These are phyloP conservation scores for Chaetomiaceae sp. DNA, from an alignment of 2,329 filamentous ascomycete genomes.

Conservation along the genomic window DNA sequence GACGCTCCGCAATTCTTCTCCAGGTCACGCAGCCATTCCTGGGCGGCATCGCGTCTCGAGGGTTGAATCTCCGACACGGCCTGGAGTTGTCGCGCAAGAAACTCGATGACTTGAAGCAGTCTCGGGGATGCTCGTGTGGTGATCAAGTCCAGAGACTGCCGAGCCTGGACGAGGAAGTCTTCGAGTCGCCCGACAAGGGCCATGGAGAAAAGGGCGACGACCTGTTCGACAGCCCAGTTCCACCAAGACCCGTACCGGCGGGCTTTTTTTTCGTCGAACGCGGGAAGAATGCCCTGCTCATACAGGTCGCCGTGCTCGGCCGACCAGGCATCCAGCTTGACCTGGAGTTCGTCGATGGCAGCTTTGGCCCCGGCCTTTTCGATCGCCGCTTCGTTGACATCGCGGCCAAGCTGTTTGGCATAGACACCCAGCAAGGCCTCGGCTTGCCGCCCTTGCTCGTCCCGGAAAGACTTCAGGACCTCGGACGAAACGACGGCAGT, in stretches of 20 bases:
- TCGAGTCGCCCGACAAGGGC: background rate
- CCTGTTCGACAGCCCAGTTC: slow-evolving; percentile 8
- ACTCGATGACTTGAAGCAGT: background rate
- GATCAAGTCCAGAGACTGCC: background rate
- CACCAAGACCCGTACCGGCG: slow-evolving; percentile 4
- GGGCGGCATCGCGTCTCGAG: background rate
- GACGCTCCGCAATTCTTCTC: background rate
- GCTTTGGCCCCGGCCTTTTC: background rate
- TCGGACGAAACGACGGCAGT: background rate
- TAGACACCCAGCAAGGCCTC: background rate
- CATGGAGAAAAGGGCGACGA: slow-evolving; percentile 1
- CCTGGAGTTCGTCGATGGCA: slow-evolving; percentile 1
- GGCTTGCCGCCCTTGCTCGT: background rate
- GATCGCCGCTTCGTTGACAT: background rate
- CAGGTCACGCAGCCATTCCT: background rate
- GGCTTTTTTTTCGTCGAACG: slow-evolving; percentile 3
- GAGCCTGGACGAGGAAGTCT: background rate
- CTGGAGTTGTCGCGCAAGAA: background rate
- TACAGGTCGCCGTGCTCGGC: slow-evolving; percentile 2
- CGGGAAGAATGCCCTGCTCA: background rate
- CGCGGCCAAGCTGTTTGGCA: background rate
- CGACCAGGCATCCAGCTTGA: background rate
- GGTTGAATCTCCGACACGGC: background rate
- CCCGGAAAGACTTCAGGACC: background rate
- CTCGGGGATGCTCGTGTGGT: background rate